Evolutionary conservation across 164 flowering plant species (phyloP).

Genomic region (grape (Vitis vinifera)): DNA sequence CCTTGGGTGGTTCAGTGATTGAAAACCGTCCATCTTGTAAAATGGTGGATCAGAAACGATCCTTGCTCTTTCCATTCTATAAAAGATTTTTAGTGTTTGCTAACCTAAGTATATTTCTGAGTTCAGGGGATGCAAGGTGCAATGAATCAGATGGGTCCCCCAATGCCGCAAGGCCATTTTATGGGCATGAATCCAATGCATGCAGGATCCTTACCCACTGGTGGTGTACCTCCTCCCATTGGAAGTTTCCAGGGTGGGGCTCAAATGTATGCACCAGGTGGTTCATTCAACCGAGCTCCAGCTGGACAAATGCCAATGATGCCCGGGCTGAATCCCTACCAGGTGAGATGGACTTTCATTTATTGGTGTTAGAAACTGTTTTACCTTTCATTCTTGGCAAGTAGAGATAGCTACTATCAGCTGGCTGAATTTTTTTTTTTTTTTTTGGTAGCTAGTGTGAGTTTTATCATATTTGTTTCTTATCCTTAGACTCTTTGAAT

Average conservation of each 20-base stretch:
- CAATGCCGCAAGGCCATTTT: constrained; percentile 68
- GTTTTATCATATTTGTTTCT: too few relatives aligned
- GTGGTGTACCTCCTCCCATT: constrained; percentile 44
- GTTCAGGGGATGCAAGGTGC: constrained; percentile 74
- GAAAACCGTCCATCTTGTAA: not conserved
- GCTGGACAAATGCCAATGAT: constrained; percentile 70
- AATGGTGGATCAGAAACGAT: not conserved
- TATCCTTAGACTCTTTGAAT: too few relatives aligned
- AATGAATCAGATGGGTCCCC: constrained; percentile 73
- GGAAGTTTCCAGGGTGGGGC: constrained; percentile 60
- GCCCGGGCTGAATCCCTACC: constrained; percentile 79
- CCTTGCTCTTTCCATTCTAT: not conserved
- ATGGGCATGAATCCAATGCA: constrained; percentile 86
- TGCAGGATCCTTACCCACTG: constrained; percentile 46
- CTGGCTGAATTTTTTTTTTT: not conserved
- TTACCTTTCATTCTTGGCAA: not conserved
- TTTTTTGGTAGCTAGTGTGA: not conserved
- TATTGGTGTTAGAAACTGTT: not conserved
- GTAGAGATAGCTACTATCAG: not conserved
- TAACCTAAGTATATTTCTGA: constrained; percentile 1
- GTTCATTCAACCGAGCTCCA: constrained; percentile 64
- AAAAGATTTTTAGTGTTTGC: not conserved
- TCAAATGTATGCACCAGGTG: constrained; percentile 70
- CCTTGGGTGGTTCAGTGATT: not conserved
- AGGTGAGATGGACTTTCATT: constrained; percentile 44